These are phyloP conservation scores for Tolypocladium sp. DNA, from an alignment of 2,329 filamentous ascomycete genomes.

Conservation along the genomic window DNA sequence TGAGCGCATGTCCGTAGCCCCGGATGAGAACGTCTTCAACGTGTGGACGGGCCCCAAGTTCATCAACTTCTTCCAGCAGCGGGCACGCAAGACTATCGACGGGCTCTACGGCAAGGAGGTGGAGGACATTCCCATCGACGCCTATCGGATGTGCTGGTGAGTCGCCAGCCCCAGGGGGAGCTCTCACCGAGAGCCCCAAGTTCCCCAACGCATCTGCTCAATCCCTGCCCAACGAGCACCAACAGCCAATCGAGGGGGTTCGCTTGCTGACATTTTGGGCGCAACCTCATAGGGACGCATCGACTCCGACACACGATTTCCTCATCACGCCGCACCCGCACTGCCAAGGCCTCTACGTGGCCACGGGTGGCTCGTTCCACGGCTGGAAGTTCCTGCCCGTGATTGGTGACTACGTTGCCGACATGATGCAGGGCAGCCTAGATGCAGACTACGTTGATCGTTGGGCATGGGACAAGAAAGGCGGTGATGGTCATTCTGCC, in stretches of 20 bases:
- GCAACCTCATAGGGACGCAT: slow-evolving; percentile 40
- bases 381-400: slow-evolving; percentile 57
- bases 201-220: not conserved
- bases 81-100: slow-evolving; percentile 25
- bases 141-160: slow-evolving; percentile 38
- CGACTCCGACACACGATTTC: slow-evolving; percentile 54
- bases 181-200: slow-evolving; percentile 1
- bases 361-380: slow-evolving; percentile 55
- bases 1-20: slow-evolving; percentile 42
- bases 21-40: slow-evolving; percentile 31
- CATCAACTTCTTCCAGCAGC: slow-evolving; percentile 33
- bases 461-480: slow-evolving; percentile 37
- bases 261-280: slow-evolving; percentile 5
- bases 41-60: slow-evolving; percentile 29
- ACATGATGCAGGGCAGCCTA: slow-evolving; percentile 34
- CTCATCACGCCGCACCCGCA: slow-evolving; percentile 44
- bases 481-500: slow-evolving; percentile 28
- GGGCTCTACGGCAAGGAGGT: slow-evolving; percentile 32
- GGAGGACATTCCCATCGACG: slow-evolving; percentile 27
- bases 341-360: slow-evolving; percentile 46
- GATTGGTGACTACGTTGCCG: slow-evolving; percentile 49
- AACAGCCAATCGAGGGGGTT: not conserved
- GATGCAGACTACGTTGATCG: slow-evolving; percentile 26
- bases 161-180: slow-evolving; percentile 3
- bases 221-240: not conserved